Conservation (phyloP, 495 filamentous ascomycete species). For the Podospora appendiculata region DNA sequence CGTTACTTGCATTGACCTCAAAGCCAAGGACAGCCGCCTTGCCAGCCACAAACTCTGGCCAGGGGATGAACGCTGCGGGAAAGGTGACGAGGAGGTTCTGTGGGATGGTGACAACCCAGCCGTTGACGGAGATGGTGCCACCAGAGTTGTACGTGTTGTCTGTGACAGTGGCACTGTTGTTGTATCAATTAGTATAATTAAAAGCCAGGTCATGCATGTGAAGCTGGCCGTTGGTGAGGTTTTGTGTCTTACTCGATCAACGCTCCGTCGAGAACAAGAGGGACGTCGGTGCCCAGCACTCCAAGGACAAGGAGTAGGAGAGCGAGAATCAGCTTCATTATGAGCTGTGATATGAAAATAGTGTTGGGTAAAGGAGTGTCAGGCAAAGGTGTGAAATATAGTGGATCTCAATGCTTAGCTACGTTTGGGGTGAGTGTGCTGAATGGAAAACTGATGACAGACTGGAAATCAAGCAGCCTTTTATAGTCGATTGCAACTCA, state of each 20-base stretch:
- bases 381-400: neutral
- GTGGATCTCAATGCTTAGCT: neutral
- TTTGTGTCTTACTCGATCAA: constrained; percentile 5
- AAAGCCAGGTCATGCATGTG: too few relatives aligned
- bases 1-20: constrained; percentile 21
- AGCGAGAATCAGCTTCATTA: neutral
- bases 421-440: neutral
- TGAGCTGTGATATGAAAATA: neutral
- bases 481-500: too few relatives aligned
- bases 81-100: constrained; percentile 35
- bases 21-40: constrained; percentile 15
- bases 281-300: constrained; percentile 4
- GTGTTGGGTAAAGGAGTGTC: neutral
- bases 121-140: constrained; percentile 28
- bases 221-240: too few relatives aligned
- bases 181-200: too few relatives aligned
- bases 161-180: constrained; percentile 14
- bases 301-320: constrained; percentile 2
- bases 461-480: neutral
- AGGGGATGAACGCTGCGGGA: constrained; percentile 29
- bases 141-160: constrained; percentile 28
- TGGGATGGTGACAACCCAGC: constrained; percentile 30
- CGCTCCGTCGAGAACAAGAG: constrained; percentile 6
- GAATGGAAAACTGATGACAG: neutral
- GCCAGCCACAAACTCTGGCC: constrained; percentile 24